Conservation (phyloP, 768 basidiomycete species). For the Suillus plorans region DNA sequence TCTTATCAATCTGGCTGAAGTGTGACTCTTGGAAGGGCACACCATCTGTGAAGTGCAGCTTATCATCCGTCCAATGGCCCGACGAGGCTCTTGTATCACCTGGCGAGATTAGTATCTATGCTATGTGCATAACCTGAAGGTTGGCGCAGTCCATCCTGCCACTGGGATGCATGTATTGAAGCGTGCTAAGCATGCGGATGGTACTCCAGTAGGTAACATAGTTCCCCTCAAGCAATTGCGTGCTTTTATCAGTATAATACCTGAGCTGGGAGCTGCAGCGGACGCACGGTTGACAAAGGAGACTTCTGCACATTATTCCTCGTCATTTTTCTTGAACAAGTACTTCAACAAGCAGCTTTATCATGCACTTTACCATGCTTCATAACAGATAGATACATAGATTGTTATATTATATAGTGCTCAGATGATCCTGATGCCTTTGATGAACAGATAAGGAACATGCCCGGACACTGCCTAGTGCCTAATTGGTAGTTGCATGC, state of each 20-base stretch:
- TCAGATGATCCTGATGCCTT: neutral
- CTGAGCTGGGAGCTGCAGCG: slow-evolving; percentile 26
- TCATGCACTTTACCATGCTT: neutral
- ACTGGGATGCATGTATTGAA: neutral
- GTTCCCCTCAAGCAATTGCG: neutral
- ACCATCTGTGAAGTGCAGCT: neutral
- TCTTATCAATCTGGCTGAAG: neutral
- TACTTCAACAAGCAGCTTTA: neutral
- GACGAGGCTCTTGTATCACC: neutral
- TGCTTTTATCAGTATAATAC: slow-evolving; percentile 22
- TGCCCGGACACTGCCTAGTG: neutral
- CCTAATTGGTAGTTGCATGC: neutral
- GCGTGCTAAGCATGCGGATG: neutral
- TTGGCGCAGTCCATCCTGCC: neutral
- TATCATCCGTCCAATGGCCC: neutral
- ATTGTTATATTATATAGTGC: too few relatives aligned
- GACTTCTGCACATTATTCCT: neutral
- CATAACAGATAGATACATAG: neutral
- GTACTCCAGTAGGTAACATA: neutral
- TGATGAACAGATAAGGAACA: neutral
- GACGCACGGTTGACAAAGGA: slow-evolving; percentile 17
- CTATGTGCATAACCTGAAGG: neutral
- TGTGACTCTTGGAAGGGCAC: neutral
- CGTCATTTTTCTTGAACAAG: neutral
- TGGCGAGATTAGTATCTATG: neutral